phyloP scores from a whole-genome alignment of 768 basidiomycete species.

The Inosperma sp. region DNA sequence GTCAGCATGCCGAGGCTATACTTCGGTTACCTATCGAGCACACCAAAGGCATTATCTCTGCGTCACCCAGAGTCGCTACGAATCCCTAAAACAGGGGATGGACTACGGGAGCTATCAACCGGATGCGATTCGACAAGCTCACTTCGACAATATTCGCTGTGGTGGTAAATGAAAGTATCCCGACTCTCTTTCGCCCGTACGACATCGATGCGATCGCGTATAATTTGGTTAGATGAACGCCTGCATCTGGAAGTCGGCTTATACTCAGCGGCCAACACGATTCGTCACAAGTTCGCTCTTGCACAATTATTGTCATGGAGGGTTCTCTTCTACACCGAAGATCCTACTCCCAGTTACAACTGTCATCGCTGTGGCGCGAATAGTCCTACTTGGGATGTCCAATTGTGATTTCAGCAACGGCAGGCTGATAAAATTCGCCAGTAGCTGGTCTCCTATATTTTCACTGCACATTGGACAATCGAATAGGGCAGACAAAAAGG shows the following conservation, averaged over 20 bases:
- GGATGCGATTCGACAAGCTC: constrained; percentile 61
- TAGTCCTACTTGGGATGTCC: no score
- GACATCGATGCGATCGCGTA: constrained; percentile 78
- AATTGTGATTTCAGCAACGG: no score
- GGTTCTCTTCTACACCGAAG: no score
- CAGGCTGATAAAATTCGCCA: no score
- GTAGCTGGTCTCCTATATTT: no score
- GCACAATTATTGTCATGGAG: no score
- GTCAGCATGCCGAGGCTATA: constrained; percentile 89
- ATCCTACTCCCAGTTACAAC: no score
- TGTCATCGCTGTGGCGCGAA: no score
- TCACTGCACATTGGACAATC: no score
- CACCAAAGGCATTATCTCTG: constrained; percentile 89
- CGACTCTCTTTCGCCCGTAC: constrained; percentile 59
- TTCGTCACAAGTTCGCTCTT: no score
- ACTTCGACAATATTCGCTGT: constrained; percentile 55
- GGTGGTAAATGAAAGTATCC: constrained; percentile 43
- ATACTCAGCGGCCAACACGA: no score
- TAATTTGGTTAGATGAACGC: constrained; percentile 68
- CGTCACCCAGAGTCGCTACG: constrained; percentile 80
- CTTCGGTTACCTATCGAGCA: constrained; percentile 89
- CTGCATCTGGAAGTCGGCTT: constrained; percentile 47
- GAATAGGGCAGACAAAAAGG: no score
- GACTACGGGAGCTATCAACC: constrained; percentile 65
- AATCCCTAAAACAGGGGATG: constrained; percentile 86